Percentiles rank a stretch among this genome's conserved stretches.
Evolutionary conservation across 2,329 filamentous ascomycete species (phyloP).

Genomic region (Diaporthe citrichinensis): DNA sequence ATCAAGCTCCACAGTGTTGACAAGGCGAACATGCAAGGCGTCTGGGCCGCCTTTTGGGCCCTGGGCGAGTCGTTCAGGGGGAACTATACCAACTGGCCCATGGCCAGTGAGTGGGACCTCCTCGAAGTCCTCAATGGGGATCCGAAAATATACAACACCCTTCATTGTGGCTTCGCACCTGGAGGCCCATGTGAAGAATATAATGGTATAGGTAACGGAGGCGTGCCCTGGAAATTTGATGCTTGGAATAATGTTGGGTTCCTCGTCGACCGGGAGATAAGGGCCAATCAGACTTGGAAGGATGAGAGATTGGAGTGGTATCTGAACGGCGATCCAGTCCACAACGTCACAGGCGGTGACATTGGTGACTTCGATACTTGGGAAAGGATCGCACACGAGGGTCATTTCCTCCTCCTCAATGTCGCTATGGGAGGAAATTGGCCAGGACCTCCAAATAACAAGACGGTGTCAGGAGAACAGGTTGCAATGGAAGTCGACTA

Average conservation of each 20-base stretch:
- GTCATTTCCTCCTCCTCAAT: constrained; percentile 11
- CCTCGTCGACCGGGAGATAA: constrained; percentile 17
- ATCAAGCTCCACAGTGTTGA: constrained; percentile 15
- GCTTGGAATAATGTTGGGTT: not conserved
- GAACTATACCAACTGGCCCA: constrained; percentile 3
- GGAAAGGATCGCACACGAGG: constrained; percentile 17
- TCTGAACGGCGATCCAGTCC: constrained; percentile 1
- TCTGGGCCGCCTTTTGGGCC: constrained; percentile 11
- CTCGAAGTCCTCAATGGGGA: constrained; percentile 16
- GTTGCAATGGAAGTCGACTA: constrained; percentile 19
- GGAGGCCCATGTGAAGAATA: not conserved
- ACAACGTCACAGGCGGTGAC: constrained; percentile 7
- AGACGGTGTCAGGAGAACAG: constrained; percentile 2
- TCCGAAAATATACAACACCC: not conserved
- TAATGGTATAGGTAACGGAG: not conserved
- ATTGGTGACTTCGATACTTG: constrained; percentile 2
- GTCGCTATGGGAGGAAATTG: constrained; percentile 12
- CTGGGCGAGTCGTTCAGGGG: constrained; percentile 15
- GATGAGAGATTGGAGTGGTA: constrained; percentile 16
- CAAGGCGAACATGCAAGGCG: constrained; percentile 1
- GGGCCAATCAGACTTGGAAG: not conserved
- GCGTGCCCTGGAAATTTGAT: constrained; percentile 3
- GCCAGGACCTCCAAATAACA: constrained; percentile 13
- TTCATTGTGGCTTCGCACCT: not conserved
- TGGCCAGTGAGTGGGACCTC: constrained; percentile 19